Base-by-base conservation (phyloP, 2,329 filamentous ascomycete species). In the Monosporascus cannonballus region DNA sequence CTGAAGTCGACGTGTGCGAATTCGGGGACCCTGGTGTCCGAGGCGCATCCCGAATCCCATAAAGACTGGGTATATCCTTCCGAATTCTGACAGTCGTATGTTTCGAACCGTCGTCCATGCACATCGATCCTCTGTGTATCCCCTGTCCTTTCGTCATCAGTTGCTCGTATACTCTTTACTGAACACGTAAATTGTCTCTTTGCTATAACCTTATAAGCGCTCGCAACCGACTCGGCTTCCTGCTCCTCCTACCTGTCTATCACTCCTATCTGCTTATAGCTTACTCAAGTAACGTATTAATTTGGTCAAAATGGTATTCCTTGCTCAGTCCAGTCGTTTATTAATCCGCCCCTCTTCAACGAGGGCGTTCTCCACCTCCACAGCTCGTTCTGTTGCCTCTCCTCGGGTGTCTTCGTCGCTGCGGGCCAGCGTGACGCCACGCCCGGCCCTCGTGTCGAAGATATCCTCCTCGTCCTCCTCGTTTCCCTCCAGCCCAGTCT, bases 261-360 rank as follows among this genome's bases (percentile, higher is more conserved):
- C 17, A 30, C 22, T 30, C 38, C 8, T 49, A 22, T 41, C 25
- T 48, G 7, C 15, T 18, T 18, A 44, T 3, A 39, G 50, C 34
- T 48, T 9, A 18, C 30, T 50, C 14, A 24, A 25, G 8, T 46
- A 37, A 44, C 9, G 30, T 34, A 34, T 34, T 46, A 18, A 46
- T 8, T 46, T 25, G 30, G 50, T 64, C 61, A 68, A 66, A 66
- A 68, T 68, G 66, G 66, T 68, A 86, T 83, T 87, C 79, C 68
- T 80, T 68, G 79, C 81, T 69, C 81, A 80, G 66, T 73, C 80
- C 67, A 73, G 80, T 54, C 78, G 81, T 69, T 74, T 58, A 51
- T 61, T 57, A 56, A 55, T 54, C 63, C 64, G 60, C 64, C 61
- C 61, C 54, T 20, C 62, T 47, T 59, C 54, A 52, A 56, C 60